Conservation (phyloP, 75 land plant genomes). For the Ceratopteris richardii region DNA sequence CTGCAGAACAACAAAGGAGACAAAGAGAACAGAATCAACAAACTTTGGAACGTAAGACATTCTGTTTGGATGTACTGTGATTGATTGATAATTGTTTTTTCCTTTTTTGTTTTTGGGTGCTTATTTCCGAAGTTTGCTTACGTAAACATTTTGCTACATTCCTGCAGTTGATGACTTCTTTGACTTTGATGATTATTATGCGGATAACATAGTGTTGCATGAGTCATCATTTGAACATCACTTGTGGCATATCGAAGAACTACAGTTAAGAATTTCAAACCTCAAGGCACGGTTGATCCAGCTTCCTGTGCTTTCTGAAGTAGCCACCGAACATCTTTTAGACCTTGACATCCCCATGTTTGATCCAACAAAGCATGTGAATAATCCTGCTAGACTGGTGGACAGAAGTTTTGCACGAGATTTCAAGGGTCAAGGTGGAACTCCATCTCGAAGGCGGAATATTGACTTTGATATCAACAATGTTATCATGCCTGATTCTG, state of each 20-base stretch:
- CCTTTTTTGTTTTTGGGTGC: too few species aligned
- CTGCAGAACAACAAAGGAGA: slow-evolving; percentile 1
- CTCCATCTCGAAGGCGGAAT: slow-evolving; percentile 17
- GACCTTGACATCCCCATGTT: not conserved
- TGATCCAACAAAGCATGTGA: not conserved
- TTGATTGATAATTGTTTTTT: too few species aligned
- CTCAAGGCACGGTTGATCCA: slow-evolving; percentile 33
- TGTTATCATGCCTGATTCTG: slow-evolving; percentile 31
- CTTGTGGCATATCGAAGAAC: slow-evolving; percentile 48
- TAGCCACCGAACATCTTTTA: not conserved
- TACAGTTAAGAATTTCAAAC: slow-evolving; percentile 45
- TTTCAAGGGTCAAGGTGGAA: slow-evolving; percentile 5
- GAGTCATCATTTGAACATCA: slow-evolving; percentile 45
- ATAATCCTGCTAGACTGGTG: too few species aligned
- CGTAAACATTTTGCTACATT: too few species aligned
- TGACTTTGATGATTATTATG: slow-evolving; percentile 1
- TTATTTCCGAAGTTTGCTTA: too few species aligned
- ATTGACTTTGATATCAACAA: slow-evolving; percentile 38
- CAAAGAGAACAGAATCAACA: not conserved
- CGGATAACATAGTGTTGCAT: slow-evolving; percentile 11
- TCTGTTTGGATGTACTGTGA: not conserved
- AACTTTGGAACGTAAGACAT: not conserved
- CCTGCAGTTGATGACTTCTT: slow-evolving; percentile 21
- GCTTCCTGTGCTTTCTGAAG: not conserved
- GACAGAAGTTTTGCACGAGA: not conserved